Evolutionary conservation across 257 asterid genomes (phyloP), one percentile per base, ranked within the genome.

Genomic region (Oldenlandia corymbosa): DNA sequence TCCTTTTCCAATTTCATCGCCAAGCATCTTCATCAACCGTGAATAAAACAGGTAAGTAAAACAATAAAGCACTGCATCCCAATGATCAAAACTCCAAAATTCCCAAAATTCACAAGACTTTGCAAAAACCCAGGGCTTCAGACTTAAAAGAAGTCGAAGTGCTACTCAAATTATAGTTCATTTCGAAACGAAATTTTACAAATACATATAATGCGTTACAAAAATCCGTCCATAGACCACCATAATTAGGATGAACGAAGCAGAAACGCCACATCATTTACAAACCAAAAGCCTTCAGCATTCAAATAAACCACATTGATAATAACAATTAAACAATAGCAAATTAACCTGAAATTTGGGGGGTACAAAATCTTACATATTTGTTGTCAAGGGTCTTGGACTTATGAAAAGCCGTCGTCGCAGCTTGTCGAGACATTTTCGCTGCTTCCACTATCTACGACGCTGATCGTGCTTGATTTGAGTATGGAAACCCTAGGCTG

Each of bases 1-100:
- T 60, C 99, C 99, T 83, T 92, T 92, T 32, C 99, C 99, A 57
- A 92, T 92, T 78, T 92, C 99, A 78, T 92, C 99, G 53, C 99
- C 99, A 62, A 89, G 93, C 89, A 92, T 92, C 98, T 74, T 57
- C 60, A 71, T 53, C 42, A 55, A n/a, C 26, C 41, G 20, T 20
- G 48, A 31, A 14, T 18, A 17, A 36, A n/a, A 21, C 53, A 73
- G 12, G 7, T 17, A 57, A 57, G 20, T 34, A 57, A 30, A 6
- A 4, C 11, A 32, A n/a, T 13, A 47, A 34, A 47, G 18, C 57
- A 63, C n/a, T 5, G 18, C 47, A 63, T 16, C n/a, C 36, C 31
- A 14, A 31, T 37, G 4, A 60, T 14, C 10, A 14, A 10, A 64
- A 34, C 23, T 12, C 20, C 61, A 42, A 56, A 51, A 42, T 24